These are phyloP conservation scores for Lasiosphaeris hirsuta DNA, from an alignment of 495 filamentous ascomycete species.

Conservation along the genomic window DNA sequence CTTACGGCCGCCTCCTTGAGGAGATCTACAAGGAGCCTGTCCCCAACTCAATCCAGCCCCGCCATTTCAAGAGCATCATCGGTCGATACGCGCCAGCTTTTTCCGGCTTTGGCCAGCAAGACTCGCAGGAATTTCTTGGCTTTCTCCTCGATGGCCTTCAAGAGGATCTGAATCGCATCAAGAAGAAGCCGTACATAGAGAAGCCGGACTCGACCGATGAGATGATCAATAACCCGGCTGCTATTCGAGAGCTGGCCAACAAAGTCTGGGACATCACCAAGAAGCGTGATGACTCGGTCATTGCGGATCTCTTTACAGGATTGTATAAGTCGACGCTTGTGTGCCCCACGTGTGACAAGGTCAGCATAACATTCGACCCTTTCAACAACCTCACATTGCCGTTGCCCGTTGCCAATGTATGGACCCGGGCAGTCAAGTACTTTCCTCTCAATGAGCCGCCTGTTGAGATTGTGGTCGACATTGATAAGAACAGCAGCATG, in stretches of 20 bases:
- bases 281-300: slow-evolving; percentile 88
- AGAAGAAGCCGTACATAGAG: slow-evolving; percentile 95
- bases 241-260: slow-evolving; percentile 76
- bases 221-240: slow-evolving; percentile 78
- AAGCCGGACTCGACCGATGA: slow-evolving; percentile 97
- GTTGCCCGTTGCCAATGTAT: slow-evolving; percentile 76
- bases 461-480: slow-evolving; percentile 72
- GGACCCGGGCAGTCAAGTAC: slow-evolving; percentile 68
- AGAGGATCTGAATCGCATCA: slow-evolving; percentile 89
- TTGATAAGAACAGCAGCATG: slow-evolving; percentile 78
- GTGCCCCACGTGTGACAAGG: slow-evolving; percentile 86
- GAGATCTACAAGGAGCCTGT: slow-evolving; percentile 65
- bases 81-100: slow-evolving; percentile 79
- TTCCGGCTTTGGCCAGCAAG: slow-evolving; percentile 93
- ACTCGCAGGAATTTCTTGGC: slow-evolving; percentile 96
- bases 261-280: slow-evolving; percentile 90
- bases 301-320: slow-evolving; percentile 90
- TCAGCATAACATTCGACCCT: slow-evolving; percentile 97
- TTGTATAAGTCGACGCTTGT: slow-evolving; percentile 97
- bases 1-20: slow-evolving; percentile 70
- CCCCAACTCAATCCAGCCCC: slow-evolving; percentile 63
- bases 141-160: slow-evolving; percentile 93
- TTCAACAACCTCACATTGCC: slow-evolving; percentile 94
- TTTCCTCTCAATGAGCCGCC: slow-evolving; percentile 64
- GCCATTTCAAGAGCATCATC: slow-evolving; percentile 74